Evolutionary conservation across 2,329 filamentous ascomycete genomes (phyloP).

Genomic region (Catunica adiposa): DNA sequence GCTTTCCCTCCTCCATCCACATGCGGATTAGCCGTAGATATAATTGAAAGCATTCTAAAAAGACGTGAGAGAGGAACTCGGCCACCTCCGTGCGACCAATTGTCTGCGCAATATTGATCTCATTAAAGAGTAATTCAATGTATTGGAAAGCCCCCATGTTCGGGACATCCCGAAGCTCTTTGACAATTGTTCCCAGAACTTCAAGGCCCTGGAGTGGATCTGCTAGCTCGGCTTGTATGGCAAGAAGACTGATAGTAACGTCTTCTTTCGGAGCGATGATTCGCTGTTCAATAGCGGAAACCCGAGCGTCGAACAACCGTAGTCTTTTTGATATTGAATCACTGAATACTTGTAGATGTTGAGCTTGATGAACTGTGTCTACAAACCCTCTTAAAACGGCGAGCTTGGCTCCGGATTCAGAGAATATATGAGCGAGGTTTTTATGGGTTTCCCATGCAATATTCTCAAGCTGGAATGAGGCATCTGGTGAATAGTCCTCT

Average conservation of each 20-base stretch:
- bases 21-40: constrained; percentile 64
- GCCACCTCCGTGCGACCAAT: constrained; percentile 47
- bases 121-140: constrained; percentile 61
- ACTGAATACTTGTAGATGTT: constrained; percentile 56
- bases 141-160: constrained; percentile 48
- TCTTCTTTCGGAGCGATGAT: constrained; percentile 39
- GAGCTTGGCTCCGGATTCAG: constrained; percentile 31
- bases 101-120: constrained; percentile 52
- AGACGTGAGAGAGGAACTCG: constrained; percentile 46
- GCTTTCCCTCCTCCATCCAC: constrained; percentile 71
- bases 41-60: constrained; percentile 65
- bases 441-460: constrained; percentile 34
- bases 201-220: constrained; percentile 37
- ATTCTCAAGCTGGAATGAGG: constrained; percentile 30
- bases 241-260: constrained; percentile 48
- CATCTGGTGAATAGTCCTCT: constrained; percentile 23
- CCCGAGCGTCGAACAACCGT: constrained; percentile 35
- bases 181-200: constrained; percentile 44
- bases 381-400: constrained; percentile 30
- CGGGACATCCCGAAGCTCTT: constrained; percentile 34
- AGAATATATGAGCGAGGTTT: constrained; percentile 30
- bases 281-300: constrained; percentile 43
- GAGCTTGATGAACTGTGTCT: constrained; percentile 29
- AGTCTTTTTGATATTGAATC: constrained; percentile 44
- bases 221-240: constrained; percentile 41